These are phyloP conservation scores for Hippophae rhamnoides DNA, from an alignment of 306 rosid genomes.

Conservation along the genomic window DNA sequence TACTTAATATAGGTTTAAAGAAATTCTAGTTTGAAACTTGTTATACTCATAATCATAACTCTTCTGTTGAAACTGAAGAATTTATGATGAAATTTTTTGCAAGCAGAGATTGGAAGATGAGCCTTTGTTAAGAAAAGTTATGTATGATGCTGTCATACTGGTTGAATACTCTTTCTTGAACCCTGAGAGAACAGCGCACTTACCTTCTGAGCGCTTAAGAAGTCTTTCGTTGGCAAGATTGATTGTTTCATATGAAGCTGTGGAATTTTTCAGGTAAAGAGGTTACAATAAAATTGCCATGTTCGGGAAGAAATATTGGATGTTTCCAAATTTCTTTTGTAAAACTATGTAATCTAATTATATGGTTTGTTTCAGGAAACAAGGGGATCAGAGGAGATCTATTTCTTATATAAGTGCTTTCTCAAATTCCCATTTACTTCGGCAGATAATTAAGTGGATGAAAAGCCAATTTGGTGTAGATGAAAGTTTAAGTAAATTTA, in stretches of 20 bases:
- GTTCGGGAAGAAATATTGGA: background rate
- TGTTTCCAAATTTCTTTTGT: background rate
- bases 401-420: constrained; percentile 46
- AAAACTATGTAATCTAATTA: background rate
- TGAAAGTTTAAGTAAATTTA: constrained; percentile 30
- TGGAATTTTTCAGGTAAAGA: constrained; percentile 49
- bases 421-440: constrained; percentile 41
- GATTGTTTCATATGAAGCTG: constrained; percentile 52
- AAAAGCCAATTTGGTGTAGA: constrained; percentile 28
- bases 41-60: background rate
- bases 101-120: constrained; percentile 64
- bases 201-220: constrained; percentile 25
- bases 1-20: background rate
- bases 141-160: constrained; percentile 59
- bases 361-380: constrained; percentile 30
- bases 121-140: constrained; percentile 46
- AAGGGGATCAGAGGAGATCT: constrained; percentile 60
- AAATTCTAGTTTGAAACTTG: background rate
- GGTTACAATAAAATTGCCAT: constrained; percentile 14
- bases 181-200: constrained; percentile 18
- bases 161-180: constrained; percentile 60
- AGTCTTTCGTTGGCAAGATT: constrained; percentile 46
- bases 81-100: background rate
- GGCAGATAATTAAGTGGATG: constrained; percentile 43
- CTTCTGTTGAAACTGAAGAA: background rate